Base-by-base conservation (phyloP, 495 filamentous ascomycete genomes). In the Eremomyces bilateralis region DNA sequence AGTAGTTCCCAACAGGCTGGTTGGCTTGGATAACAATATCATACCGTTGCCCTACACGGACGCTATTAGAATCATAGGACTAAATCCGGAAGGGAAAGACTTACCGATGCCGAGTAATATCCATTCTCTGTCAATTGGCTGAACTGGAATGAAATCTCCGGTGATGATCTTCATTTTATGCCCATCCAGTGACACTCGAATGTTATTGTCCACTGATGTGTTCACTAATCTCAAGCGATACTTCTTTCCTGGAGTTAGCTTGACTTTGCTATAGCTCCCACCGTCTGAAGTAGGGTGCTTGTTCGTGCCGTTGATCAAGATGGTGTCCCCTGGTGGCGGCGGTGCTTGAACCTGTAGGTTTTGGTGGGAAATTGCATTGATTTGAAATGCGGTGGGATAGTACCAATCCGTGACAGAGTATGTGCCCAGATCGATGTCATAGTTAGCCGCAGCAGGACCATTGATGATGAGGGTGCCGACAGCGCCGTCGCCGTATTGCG, bases 221-320 rank as follows among this genome's bases (percentile, higher is more conserved):
- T 58, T 58, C 27, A 52, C 42, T 6, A 58, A 37, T 4, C 54
- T 42, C 22, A 58, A 46, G n/a, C 44, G 44, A 36, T 58, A 51
- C 36, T 44, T 47, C 33, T 56, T 56, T 31, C 53, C 51, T 3
- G 37, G 38, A 0, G 34, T 50, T 11, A 56, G 42, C 3, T 29
- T 47, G 1, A 41, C 46, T 0, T 39, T 34, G 8, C 40, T 37
- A 37, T 55, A 52, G 19, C 39, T 33, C n/a, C 15, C 37, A 13
- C 24, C 24, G 24, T 67, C 56, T n/a, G n/a, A n/a, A n/a, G n/a
- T n/a, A n/a, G 22, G 43, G 17, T 10, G 54, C 12, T 18, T 40
- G 29, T 36, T 48, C 32, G 45, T 50, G 36, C 49, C 53, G 29
- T 54, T 54, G 43, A 54, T 56, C 16, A 56, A 37, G 38, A 39